These are phyloP conservation scores for Thielaviopsis populi DNA, from an alignment of 2,329 filamentous ascomycete species.

Conservation along the genomic window DNA sequence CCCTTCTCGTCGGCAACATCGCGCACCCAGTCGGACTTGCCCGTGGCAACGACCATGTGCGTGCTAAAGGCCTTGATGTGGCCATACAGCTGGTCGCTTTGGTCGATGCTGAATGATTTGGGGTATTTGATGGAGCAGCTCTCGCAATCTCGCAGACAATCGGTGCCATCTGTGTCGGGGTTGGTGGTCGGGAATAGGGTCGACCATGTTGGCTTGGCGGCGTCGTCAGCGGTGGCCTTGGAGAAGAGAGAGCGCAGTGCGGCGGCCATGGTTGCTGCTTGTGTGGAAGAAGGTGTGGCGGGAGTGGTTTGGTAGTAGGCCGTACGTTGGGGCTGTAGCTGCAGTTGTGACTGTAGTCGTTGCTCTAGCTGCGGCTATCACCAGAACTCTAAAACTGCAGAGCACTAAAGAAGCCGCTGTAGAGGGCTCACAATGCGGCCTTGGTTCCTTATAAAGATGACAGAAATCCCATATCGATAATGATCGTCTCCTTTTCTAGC, in stretches of 20 bases:
- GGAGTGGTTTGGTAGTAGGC: background rate
- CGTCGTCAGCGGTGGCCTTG: conserved; percentile 22
- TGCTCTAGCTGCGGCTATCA: too few relatives aligned
- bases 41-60: conserved; percentile 84
- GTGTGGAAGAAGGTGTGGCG: background rate
- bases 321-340: too few relatives aligned
- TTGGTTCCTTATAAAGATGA: background rate
- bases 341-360: too few relatives aligned
- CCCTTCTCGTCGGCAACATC: conserved; percentile 80
- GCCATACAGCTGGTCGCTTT: conserved; percentile 67
- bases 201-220: conserved; percentile 20
- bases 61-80: conserved; percentile 76
- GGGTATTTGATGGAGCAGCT: conserved; percentile 69
- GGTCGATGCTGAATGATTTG: conserved; percentile 54
- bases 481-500: background rate
- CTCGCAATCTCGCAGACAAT: conserved; percentile 76
- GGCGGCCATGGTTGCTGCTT: conserved; percentile 26
- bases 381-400: too few relatives aligned
- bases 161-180: conserved; percentile 68
- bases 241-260: conserved; percentile 29
- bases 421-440: too few relatives aligned
- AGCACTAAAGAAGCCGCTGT: too few relatives aligned
- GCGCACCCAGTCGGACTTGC: conserved; percentile 85
- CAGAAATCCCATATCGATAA: background rate
- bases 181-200: conserved; percentile 60